Percentiles rank a stretch among this genome's conserved stretches.
These are phyloP conservation scores for Leucocoprinus birnbaumii DNA, from an alignment of 768 basidiomycete genomes.

Conservation along the genomic window DNA sequence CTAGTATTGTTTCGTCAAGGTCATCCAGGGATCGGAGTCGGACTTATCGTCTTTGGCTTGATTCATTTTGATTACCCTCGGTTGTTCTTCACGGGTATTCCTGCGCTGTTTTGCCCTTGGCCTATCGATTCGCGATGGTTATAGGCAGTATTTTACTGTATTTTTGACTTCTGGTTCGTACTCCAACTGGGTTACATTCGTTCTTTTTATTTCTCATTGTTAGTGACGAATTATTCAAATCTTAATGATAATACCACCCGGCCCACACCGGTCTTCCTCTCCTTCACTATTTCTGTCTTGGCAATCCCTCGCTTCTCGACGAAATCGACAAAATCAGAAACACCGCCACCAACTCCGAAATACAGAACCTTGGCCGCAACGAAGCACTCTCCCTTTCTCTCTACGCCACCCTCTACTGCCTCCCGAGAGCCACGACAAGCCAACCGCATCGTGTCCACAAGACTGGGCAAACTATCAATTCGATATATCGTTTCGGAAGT, in stretches of 20 bases:
- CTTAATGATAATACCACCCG: constrained; percentile 31
- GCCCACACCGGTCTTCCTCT: constrained; percentile 65
- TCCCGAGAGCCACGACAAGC: constrained; percentile 24
- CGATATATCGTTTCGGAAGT: constrained; percentile 95
- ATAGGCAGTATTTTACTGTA: no score
- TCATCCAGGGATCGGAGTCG: no score
- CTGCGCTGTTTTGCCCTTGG: no score
- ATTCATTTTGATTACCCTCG: no score
- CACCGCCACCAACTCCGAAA: constrained; percentile 93
- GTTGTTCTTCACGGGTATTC: no score
- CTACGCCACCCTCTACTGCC: not conserved
- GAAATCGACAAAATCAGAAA: constrained; percentile 73
- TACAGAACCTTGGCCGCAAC: constrained; percentile 92
- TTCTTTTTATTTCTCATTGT: no score
- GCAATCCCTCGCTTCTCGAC: constrained; percentile 33
- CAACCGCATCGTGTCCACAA: constrained; percentile 51
- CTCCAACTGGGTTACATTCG: no score
- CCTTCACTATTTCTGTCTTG: constrained; percentile 58
- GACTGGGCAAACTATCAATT: constrained; percentile 53
- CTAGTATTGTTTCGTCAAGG: no score
- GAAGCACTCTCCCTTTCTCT: constrained; percentile 40
- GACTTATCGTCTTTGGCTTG: no score
- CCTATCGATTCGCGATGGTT: no score
- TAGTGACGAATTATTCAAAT: not conserved
- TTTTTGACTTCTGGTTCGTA: no score